phyloP scores from a whole-genome alignment of 202 grass and related monocot genomes.

The Carex sylvatica region DNA sequence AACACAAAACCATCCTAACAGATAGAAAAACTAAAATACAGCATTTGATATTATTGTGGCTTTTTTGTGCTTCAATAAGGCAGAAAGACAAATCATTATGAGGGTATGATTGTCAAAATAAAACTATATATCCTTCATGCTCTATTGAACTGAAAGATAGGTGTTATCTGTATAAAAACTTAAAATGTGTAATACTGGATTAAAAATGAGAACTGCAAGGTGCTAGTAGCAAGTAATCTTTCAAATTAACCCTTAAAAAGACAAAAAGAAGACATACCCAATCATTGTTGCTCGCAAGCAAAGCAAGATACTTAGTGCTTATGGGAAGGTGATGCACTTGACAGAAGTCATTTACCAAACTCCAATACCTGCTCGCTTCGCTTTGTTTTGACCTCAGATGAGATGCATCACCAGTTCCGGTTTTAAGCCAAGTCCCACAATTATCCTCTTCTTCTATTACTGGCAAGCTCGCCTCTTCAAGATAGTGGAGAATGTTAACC shows the following conservation, averaged over 20 bases:
- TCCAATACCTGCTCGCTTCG: conserved; percentile 76
- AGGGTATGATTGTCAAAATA: neutral
- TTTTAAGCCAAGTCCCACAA: conserved; percentile 87
- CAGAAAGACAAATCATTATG: conserved; percentile 22
- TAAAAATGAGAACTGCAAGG: neutral
- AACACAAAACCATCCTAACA: neutral
- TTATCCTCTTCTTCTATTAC: conserved; percentile 63
- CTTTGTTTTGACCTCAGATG: conserved; percentile 67
- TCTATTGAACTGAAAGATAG: neutral
- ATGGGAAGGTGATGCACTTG: conserved; percentile 67
- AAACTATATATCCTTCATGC: conserved; percentile 28
- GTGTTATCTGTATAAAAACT: neutral
- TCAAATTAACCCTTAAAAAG: conserved; percentile 4
- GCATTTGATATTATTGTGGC: neutral
- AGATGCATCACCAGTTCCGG: conserved; percentile 68
- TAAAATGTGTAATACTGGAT: neutral
- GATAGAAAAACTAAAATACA: neutral
- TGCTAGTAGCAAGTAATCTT: neutral
- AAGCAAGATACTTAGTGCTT: conserved; percentile 87
- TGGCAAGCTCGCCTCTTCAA: conserved; percentile 85
- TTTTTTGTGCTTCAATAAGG: conserved; percentile 5
- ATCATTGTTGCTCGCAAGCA: conserved; percentile 94
- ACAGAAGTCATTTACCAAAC: conserved; percentile 85
- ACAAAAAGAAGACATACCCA: conserved; percentile 59
- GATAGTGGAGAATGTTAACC: conserved; percentile 67